A percentile compares a stretch with the other conserved stretches of the same genome.
phyloP scores from a whole-genome alignment of 2,329 filamentous ascomycete genomes.

The Xylaria polymorpha region DNA sequence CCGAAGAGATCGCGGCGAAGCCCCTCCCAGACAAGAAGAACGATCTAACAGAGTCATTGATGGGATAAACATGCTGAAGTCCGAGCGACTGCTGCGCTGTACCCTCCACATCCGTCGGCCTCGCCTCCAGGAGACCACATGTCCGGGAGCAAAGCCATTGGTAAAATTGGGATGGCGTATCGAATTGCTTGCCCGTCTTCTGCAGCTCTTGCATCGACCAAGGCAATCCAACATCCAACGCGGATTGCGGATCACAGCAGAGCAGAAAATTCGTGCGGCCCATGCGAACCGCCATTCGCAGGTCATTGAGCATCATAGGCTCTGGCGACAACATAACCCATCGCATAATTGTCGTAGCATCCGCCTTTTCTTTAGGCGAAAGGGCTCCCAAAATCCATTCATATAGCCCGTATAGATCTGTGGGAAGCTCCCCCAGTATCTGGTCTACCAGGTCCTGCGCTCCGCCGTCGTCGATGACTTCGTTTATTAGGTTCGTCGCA shows the following conservation, averaged over 20 bases:
- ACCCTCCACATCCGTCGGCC: slow-evolving; percentile 3
- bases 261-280: slow-evolving; percentile 23
- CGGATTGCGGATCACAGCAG: slow-evolving; percentile 14
- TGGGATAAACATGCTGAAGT: slow-evolving; percentile 33
- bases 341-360: slow-evolving; percentile 35
- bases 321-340: slow-evolving; percentile 36
- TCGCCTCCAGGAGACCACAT: slow-evolving; percentile 27
- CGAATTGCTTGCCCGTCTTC: slow-evolving; percentile 36
- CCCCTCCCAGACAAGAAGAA: slow-evolving; percentile 37
- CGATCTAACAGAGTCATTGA: slow-evolving; percentile 30
- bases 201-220: slow-evolving; percentile 36
- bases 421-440: slow-evolving; percentile 24
- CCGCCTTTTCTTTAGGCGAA: slow-evolving; percentile 28
- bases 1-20: slow-evolving; percentile 24
- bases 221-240: slow-evolving; percentile 33
- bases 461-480: slow-evolving; percentile 20
- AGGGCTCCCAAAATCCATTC: slow-evolving; percentile 27
- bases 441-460: slow-evolving; percentile 21
- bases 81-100: slow-evolving; percentile 33
- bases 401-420: slow-evolving; percentile 31
- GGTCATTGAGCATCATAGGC: slow-evolving; percentile 36
- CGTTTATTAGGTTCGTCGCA: slow-evolving; percentile 32
- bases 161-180: slow-evolving; percentile 37
- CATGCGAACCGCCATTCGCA: slow-evolving; percentile 34
- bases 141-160: slow-evolving; percentile 35